Evolutionary conservation across 352 stramenopile genomes (phyloP), one percentile per base, ranked within the genome.

Genomic region (Pythium dissotocum): DNA sequence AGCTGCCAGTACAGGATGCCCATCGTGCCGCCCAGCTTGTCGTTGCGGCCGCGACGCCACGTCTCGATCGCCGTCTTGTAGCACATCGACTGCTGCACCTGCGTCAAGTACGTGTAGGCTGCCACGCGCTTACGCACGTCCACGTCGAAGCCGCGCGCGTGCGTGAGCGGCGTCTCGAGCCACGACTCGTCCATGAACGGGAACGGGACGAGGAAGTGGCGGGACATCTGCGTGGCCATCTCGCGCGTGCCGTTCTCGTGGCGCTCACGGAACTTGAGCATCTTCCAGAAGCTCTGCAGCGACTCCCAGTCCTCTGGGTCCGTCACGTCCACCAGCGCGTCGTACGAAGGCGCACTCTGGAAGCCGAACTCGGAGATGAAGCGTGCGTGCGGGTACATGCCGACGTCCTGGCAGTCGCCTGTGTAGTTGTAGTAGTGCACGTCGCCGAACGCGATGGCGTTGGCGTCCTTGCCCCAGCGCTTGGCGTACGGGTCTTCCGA

Each of bases 351-450:
- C 28, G 83, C 77, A 58, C 85, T 93, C 66, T 96, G 88, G 69
- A 93, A 96, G 2, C 88, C 88, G 75, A 95, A 96, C 62, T 96
- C 88, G 4, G 88, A 96, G 56, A 94, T 80, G 66, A 96, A 95
- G 30, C 87, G 79, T 38, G 84, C 83, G 14, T 63, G 72, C 0
- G 88, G 88, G 36, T 92, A 94, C 53, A 89, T 90, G 18, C 63
- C 64, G 32, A 79, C 77, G 58, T 93, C 78, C 61, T 90, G 89
- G 69, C 88, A 96, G 58, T 95, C 87, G 33, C 71, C 80, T 8
- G 77, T 72, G 61, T 95, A 94, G 75, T 96, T 79, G 67, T 95
- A 96, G 67, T 89, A 94, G 61, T 96, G 88, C 49, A 96, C 83
- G 63, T 96, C 88, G 75, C 85, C 85, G 55, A 75, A 91, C 33